phyloP scores from a whole-genome alignment of 176 grass and related monocot species.

The Eragrostis curvula region DNA sequence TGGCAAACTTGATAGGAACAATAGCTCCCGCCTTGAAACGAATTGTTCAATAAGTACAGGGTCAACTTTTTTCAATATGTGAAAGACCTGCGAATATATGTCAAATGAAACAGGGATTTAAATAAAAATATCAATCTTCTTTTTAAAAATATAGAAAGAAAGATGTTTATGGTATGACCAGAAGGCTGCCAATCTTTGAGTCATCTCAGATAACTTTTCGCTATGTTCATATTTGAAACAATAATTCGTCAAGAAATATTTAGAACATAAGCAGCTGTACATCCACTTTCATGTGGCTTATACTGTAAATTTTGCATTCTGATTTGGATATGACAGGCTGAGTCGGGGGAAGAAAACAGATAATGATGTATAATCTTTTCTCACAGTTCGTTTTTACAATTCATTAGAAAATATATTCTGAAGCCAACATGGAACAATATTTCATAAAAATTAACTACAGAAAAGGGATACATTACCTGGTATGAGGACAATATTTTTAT shows the following conservation, averaged over 20 bases:
- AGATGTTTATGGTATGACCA: neutral
- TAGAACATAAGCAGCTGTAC: neutral
- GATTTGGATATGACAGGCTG: neutral
- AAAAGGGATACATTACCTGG: too few species aligned
- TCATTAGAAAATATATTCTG: too few species aligned
- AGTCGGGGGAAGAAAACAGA: neutral
- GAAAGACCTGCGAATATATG: slow-evolving; percentile 73
- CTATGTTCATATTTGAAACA: slow-evolving; percentile 19
- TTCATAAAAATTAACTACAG: too few species aligned
- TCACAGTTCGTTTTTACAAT: neutral
- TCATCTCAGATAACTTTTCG: slow-evolving; percentile 14
- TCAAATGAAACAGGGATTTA: slow-evolving; percentile 24
- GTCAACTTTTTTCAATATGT: slow-evolving; percentile 73
- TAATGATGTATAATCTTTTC: neutral
- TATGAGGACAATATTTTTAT: too few species aligned
- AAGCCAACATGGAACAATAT: too few species aligned
- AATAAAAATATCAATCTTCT: neutral
- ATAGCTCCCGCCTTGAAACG: slow-evolving; percentile 61
- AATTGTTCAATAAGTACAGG: slow-evolving; percentile 71
- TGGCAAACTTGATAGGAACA: slow-evolving; percentile 81
- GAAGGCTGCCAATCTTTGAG: neutral
- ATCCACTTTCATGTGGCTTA: slow-evolving; percentile 6
- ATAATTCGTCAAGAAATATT: neutral
- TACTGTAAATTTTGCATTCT: neutral
- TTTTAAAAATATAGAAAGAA: slow-evolving; percentile 4